These are phyloP conservation scores for Pyrenochaeta sp. DNA, from an alignment of 2,329 filamentous ascomycete species.

Conservation along the genomic window DNA sequence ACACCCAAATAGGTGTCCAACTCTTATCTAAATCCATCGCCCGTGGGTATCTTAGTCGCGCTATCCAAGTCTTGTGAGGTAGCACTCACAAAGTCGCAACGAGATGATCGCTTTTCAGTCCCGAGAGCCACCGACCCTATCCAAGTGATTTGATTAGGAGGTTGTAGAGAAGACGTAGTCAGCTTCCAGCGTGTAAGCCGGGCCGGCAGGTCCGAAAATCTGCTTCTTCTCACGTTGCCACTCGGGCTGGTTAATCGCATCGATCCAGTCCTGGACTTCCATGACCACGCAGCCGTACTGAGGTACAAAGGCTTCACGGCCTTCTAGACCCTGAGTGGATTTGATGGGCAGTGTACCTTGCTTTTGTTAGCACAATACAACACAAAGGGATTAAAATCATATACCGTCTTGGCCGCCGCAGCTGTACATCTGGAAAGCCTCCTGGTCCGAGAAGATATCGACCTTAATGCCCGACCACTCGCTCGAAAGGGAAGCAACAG, in stretches of 20 bases:
- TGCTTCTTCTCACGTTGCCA: constrained; percentile 73
- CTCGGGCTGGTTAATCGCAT: constrained; percentile 89
- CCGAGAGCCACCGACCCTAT: background rate
- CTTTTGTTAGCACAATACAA: constrained; percentile 11
- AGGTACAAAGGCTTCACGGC: constrained; percentile 69
- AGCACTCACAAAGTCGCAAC: background rate
- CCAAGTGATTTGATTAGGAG: constrained; percentile 5
- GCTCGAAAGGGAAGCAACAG: constrained; percentile 72
- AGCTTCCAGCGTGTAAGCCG: constrained; percentile 55
- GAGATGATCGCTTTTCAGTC: background rate
- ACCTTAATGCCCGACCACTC: constrained; percentile 83
- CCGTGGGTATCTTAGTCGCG: constrained; percentile 12
- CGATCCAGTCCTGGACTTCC: constrained; percentile 93
- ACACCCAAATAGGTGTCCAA: constrained; percentile 3
- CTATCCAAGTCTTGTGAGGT: background rate
- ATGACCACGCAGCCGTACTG: constrained; percentile 88
- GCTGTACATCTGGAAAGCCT: constrained; percentile 87
- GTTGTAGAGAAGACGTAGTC: constrained; percentile 54
- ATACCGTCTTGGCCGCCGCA: constrained; percentile 79
- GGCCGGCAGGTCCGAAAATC: constrained; percentile 57
- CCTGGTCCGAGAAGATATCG: constrained; percentile 83
- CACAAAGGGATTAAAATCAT: background rate
- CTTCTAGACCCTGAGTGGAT: constrained; percentile 71
- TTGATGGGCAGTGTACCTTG: constrained; percentile 68
- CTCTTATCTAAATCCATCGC: constrained; percentile 6